Evolutionary conservation across 2,329 filamentous ascomycete genomes (phyloP), one percentile per base, ranked within the genome.

Genomic region (Exutisphaerella laricina): DNA sequence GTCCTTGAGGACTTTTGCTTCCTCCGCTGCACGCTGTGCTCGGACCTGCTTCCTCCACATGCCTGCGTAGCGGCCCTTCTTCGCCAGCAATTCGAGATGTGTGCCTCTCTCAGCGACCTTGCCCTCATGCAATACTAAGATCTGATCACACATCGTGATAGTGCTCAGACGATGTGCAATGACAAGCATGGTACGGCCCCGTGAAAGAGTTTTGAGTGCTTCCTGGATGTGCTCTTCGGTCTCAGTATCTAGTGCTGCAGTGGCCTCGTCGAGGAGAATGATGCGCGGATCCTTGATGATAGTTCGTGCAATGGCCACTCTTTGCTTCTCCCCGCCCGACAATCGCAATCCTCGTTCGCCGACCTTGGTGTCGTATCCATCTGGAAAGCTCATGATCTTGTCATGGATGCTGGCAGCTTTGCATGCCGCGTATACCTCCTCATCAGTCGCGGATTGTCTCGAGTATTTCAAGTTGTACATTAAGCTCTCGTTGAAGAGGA

Each of bases 381-480:
- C 88, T 0, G 89, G 88, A 67, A 95, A 95, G 2, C 78, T 78
- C 66, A 94, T 71, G 55, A 95, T 95, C 60, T 88, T 88, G 52
- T 96, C 88, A 60, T 96, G 89, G 43, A 95, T 95, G 58, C 85
- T 90, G 13, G 89, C 88, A 17, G 88, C 88, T 49, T 79, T 77
- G 64, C 88, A 95, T 9, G 89, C 89, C 32, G 79, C 79, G 57
- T 80, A 85, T 2, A 95, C 81, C 20, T 95, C 81, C 54, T 90
- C 84, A 46, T 94, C 82, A 0, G 84, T 85, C 8, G 84, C 88
- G 20, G 76, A 66, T 31, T 86, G 85, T 51, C 90, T 90, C 46
- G 89, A 88, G 61, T 96, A 95, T 62, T 82, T 84, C 48, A 96
- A 72, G 61, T 96, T 96, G 69, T 94, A 95, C 87, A 95, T 92